Conservation (phyloP, 2,329 filamentous ascomycete species). For the Pestalotiopsis fici region DNA sequence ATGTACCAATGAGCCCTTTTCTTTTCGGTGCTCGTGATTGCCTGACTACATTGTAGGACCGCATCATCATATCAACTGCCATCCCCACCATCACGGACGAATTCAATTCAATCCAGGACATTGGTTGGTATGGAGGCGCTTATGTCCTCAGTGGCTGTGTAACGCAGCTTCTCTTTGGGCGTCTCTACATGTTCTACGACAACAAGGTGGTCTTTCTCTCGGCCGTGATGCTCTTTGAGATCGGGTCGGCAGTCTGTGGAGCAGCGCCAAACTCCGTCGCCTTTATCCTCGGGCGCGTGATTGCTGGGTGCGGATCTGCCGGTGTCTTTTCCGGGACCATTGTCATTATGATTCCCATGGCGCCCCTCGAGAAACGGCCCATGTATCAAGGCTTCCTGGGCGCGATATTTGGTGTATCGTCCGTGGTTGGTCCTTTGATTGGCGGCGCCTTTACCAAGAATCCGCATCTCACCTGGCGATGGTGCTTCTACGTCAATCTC, state of each 20-base stretch:
- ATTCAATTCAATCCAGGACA: slow-evolving; percentile 34
- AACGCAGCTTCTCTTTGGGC: slow-evolving; percentile 40
- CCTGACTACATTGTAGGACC: not conserved
- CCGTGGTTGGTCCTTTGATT: slow-evolving; percentile 34
- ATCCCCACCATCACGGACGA: slow-evolving; percentile 38
- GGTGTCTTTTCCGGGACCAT: slow-evolving; percentile 36
- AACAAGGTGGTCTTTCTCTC: slow-evolving; percentile 31
- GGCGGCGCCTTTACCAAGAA: slow-evolving; percentile 37
- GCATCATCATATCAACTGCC: slow-evolving; percentile 16
- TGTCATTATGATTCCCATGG: slow-evolving; percentile 14
- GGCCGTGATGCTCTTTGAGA: slow-evolving; percentile 34
- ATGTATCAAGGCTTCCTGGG: slow-evolving; percentile 34
- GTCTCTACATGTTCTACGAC: slow-evolving; percentile 37
- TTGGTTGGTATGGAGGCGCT: slow-evolving; percentile 38
- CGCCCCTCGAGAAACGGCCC: slow-evolving; percentile 32
- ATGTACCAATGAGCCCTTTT: not conserved
- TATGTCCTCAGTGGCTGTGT: slow-evolving; percentile 36
- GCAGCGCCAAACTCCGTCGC: slow-evolving; percentile 36
- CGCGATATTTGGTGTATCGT: slow-evolving; percentile 33
- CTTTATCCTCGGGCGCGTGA: slow-evolving; percentile 41
- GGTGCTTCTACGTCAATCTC: slow-evolving; percentile 40
- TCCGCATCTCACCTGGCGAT: slow-evolving; percentile 32
- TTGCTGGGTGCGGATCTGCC: slow-evolving; percentile 37
- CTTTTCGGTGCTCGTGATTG: not conserved
- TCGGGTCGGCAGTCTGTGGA: slow-evolving; percentile 39